phyloP scores from a whole-genome alignment of 139 green algal species.

The Auxenochlorella protothecoides region DNA sequence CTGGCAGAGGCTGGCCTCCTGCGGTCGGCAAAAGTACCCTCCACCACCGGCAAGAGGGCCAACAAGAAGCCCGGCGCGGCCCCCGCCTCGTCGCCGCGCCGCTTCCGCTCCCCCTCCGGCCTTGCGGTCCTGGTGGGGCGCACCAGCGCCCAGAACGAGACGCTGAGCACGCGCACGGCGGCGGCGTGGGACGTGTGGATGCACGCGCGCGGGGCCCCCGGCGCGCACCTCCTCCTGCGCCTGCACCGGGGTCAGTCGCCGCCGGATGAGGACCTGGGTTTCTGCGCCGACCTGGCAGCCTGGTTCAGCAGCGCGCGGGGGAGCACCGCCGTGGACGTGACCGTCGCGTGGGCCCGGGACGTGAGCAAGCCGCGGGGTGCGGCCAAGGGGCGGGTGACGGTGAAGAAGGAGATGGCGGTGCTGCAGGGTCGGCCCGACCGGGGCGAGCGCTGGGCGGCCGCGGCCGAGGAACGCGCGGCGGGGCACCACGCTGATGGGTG shows the following conservation, averaged over 20 bases:
- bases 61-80: too few relatives aligned
- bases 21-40: too few relatives aligned
- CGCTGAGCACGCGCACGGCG: constrained; percentile 54
- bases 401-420: constrained; percentile 52
- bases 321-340: constrained; percentile 45
- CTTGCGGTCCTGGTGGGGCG: constrained; percentile 61
- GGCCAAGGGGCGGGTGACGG: constrained; percentile 58
- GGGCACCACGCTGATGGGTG: too few relatives aligned
- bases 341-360: constrained; percentile 33
- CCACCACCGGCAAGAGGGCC: too few relatives aligned
- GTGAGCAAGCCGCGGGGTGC: constrained; percentile 74
- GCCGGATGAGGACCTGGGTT: constrained; percentile 43
- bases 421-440: constrained; percentile 6
- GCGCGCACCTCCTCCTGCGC: constrained; percentile 17
- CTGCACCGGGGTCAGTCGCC: not conserved
- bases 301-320: constrained; percentile 50
- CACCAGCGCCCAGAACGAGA: constrained; percentile 82
- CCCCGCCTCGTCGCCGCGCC: too few relatives aligned
- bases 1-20: constrained; percentile 26
- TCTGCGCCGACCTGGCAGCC: constrained; percentile 57
- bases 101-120: constrained; percentile 48
- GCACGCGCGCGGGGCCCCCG: constrained; percentile 63
- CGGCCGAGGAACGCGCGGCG: constrained; percentile 3
- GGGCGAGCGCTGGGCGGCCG: too few relatives aligned
- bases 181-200: constrained; percentile 70